Evolutionary conservation across 1,284 basidiomycete genomes (phyloP).

Genomic region (Serendipita sp.): DNA sequence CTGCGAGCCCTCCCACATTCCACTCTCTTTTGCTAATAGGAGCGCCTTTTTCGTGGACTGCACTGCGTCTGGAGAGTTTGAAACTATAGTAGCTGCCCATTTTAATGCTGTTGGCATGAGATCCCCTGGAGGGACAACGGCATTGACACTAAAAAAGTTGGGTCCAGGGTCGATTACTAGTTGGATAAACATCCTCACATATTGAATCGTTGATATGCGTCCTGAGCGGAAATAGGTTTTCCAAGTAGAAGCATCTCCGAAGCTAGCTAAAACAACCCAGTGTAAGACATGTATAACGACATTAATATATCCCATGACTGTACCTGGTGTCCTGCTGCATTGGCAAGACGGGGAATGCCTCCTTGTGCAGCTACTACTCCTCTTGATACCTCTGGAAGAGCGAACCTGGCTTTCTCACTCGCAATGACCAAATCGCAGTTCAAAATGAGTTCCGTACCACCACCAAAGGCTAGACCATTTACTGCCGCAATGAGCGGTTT

Average conservation of each 20-base stretch:
- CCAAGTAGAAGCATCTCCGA: conserved; percentile 68
- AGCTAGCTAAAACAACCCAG: conserved; percentile 36
- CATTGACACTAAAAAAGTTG: conserved; percentile 39
- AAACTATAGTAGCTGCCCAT: conserved; percentile 44
- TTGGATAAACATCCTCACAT: conserved; percentile 41
- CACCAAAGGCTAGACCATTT: conserved; percentile 66
- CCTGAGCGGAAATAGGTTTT: conserved; percentile 45
- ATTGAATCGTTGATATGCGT: conserved; percentile 56
- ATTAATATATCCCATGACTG: neutral
- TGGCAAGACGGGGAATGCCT: conserved; percentile 54
- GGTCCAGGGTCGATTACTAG: neutral
- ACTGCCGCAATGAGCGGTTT: conserved; percentile 80
- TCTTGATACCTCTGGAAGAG: conserved; percentile 67
- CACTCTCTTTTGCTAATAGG: conserved; percentile 35
- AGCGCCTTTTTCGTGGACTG: conserved; percentile 62
- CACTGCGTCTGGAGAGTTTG: conserved; percentile 69
- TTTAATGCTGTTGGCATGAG: conserved; percentile 50
- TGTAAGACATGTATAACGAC: neutral
- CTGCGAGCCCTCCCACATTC: conserved; percentile 38
- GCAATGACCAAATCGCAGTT: conserved; percentile 80
- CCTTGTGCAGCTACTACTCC: conserved; percentile 67
- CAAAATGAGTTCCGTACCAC: conserved; percentile 63
- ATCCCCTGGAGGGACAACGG: conserved; percentile 41
- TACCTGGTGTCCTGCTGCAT: conserved; percentile 56
- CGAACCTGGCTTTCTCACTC: conserved; percentile 53